Base-by-base conservation (phyloP, 495 filamentous ascomycete genomes). In the Xylaria acuta region DNA sequence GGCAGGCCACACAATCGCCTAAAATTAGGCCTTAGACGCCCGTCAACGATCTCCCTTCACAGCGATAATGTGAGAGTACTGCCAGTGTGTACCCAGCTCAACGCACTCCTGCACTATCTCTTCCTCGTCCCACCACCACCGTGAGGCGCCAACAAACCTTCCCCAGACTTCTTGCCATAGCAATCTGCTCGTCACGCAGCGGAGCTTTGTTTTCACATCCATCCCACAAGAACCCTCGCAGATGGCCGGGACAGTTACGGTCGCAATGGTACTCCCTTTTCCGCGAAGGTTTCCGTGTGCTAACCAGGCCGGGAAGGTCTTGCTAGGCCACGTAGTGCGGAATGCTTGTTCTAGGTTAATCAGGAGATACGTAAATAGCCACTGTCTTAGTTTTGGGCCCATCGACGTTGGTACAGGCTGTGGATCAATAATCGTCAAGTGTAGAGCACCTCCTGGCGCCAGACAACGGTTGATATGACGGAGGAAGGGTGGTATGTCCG, bases 41-140 rank as follows among this genome's bases (percentile, higher is more conserved):
- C 3, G 20, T n/a, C 54, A 70, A 2, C n/a, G 16, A 18, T 72
- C 70, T 60, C 72, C 73, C 59, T 85, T 87, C 38, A 85, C 80
- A 1, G 80, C 85, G 60, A 85, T 78, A 60, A 88, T 81, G 56
- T 84, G 67, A 40, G 74, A 78, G 68, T 81, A 86, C 71, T 87
- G 83, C 81, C 83, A 88, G 40, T 78, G 78, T 1, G 86, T 88
- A 3, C 83, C 81, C 49, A 82, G 74, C 51, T 78, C 71, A 11
- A 80, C 72, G 73, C 86, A 88, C 65, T 88, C 86, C 60, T 82
- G 79, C 1, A 86, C 73, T 47, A 83, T 83, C 8, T 78, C 78
- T 36, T 78, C 75, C 54, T 87, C 83, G 30, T 88, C 84, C 85
- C 85, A 87, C 85, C 86, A 88, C 84, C 85, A 87, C 18, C 67